These are phyloP conservation scores for Articulospora tetracladia DNA, from an alignment of 495 filamentous ascomycete species.

Conservation along the genomic window DNA sequence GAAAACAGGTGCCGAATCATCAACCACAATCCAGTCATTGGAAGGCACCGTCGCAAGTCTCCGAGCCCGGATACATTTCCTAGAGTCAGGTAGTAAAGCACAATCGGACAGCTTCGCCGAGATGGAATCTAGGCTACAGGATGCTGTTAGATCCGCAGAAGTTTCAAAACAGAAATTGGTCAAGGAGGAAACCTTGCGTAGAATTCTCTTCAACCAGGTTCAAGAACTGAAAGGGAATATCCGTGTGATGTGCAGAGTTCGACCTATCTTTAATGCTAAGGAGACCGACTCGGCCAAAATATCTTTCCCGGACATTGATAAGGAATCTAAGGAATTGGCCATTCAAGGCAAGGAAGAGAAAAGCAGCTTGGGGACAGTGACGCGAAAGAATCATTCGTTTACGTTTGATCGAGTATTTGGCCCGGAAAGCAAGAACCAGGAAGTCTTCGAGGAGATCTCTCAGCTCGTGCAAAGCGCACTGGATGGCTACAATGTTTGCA, in stretches of 20 bases:
- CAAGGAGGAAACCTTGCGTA: conserved; percentile 83
- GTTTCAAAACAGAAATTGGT: conserved; percentile 78
- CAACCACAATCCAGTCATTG: conserved; percentile 58
- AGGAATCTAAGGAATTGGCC: conserved; percentile 81
- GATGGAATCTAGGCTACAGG: conserved; percentile 71
- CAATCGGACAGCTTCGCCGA: conserved; percentile 76
- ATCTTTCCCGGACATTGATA: conserved; percentile 68
- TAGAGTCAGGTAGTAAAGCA: conserved; percentile 82
- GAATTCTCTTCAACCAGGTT: conserved; percentile 95
- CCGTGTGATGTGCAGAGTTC: conserved; percentile 93
- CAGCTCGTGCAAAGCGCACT: conserved; percentile 95
- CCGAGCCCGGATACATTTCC: conserved; percentile 74
- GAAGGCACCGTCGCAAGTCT: conserved; percentile 73
- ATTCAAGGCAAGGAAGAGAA: conserved; percentile 80
- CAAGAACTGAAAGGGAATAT: conserved; percentile 99
- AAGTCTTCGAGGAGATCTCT: conserved; percentile 95
- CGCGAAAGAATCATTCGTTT: conserved; percentile 76
- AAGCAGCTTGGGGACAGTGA: conserved; percentile 71
- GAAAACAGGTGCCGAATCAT: conserved; percentile 59
- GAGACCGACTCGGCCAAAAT: conserved; percentile 61
- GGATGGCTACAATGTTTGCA: conserved; percentile 98
- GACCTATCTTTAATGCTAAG: conserved; percentile 58
- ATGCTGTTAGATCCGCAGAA: conserved; percentile 64
- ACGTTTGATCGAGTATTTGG: conserved; percentile 93
- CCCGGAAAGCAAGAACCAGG: conserved; percentile 68